Conservation (phyloP, 352 stramenopile species). For the Pythium utonaiense region DNA sequence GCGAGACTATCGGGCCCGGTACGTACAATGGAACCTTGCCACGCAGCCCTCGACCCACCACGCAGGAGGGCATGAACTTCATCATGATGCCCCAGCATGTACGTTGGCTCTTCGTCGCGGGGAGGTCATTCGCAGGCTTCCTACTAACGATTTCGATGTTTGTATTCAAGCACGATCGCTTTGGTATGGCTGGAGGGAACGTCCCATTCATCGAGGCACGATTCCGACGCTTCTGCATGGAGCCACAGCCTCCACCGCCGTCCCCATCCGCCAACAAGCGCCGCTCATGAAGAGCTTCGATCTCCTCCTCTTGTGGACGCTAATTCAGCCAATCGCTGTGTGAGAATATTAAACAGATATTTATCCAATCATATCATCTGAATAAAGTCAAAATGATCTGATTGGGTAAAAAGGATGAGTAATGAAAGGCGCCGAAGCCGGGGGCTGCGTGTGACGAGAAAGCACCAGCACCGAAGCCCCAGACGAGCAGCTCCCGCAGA, state of each 20-base stretch:
- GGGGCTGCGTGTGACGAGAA: neutral
- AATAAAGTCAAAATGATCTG: neutral
- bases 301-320: neutral
- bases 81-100: slow-evolving; percentile 72
- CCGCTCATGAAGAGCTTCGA: neutral
- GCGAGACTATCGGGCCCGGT: slow-evolving; percentile 47
- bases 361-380: slow-evolving; percentile 16
- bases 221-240: slow-evolving; percentile 57
- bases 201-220: slow-evolving; percentile 58
- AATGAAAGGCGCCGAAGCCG: slow-evolving; percentile 16
- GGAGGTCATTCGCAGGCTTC: neutral
- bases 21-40: slow-evolving; percentile 33
- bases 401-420: slow-evolving; percentile 15
- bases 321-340: slow-evolving; percentile 9
- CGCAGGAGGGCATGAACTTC: slow-evolving; percentile 53
- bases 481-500: neutral
- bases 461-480: neutral
- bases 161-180: slow-evolving; percentile 33
- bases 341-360: slow-evolving; percentile 5
- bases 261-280: neutral
- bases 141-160: neutral
- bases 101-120: slow-evolving; percentile 6
- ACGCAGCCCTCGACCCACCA: slow-evolving; percentile 8
- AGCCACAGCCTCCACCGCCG: slow-evolving; percentile 31
- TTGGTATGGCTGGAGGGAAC: slow-evolving; percentile 43